Conservation (phyloP, 805 yeast species). For the Brettanomyces bruxellensis region DNA sequence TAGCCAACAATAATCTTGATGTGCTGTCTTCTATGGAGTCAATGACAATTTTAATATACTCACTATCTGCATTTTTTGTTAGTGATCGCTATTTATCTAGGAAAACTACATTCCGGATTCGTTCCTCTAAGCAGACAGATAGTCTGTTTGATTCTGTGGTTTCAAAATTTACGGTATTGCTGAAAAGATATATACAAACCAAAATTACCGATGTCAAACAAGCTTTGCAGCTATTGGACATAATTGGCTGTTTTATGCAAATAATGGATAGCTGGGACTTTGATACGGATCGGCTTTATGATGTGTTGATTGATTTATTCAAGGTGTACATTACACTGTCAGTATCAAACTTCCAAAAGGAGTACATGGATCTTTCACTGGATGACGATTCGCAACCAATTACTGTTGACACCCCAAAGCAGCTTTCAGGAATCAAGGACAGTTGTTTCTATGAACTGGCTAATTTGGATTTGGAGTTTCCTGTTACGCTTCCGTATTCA, state of each 20-base stretch:
- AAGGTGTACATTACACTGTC: constrained; percentile 50
- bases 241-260: constrained; percentile 63
- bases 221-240: constrained; percentile 46
- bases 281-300: constrained; percentile 50
- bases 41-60: constrained; percentile 47
- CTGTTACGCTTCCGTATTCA: constrained; percentile 76
- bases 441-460: constrained; percentile 24
- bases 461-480: constrained; percentile 29
- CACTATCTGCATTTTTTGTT: constrained; percentile 67
- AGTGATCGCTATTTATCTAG: constrained; percentile 62
- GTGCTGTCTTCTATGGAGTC: constrained; percentile 30
- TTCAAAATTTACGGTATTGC: constrained; percentile 49
- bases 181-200: constrained; percentile 37
- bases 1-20: constrained; percentile 21
- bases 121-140: constrained; percentile 50
- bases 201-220: constrained; percentile 32
- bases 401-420: constrained; percentile 47
- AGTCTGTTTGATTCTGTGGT: constrained; percentile 71
- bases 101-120: constrained; percentile 54
- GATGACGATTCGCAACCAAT: constrained; percentile 89
- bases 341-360: constrained; percentile 44
- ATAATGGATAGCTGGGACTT: constrained; percentile 68
- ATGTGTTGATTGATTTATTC: constrained; percentile 50
- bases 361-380: constrained; percentile 53
- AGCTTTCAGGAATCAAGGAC: constrained; percentile 53